phyloP scores from a whole-genome alignment of 768 basidiomycete genomes.

The Rhizopogon vinicolor region DNA sequence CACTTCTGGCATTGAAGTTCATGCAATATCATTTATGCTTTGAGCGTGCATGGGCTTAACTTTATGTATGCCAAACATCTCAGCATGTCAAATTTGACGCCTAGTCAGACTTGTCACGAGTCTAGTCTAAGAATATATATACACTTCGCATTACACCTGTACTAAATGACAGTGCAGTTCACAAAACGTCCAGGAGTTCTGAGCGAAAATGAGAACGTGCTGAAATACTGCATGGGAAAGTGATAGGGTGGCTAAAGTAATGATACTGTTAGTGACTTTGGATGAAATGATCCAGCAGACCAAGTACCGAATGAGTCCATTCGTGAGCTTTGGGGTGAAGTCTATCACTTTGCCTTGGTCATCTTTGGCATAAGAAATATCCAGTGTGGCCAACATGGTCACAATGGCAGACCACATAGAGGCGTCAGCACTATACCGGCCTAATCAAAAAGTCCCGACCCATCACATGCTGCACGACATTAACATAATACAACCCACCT shows the following conservation, averaged over 20 bases:
- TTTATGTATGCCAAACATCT: too few relatives aligned
- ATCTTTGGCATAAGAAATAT: background rate
- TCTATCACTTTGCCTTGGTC: conserved; percentile 2
- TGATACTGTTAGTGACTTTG: background rate
- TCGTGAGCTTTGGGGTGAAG: background rate
- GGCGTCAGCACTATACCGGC: background rate
- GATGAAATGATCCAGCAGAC: background rate
- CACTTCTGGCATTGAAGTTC: too few relatives aligned
- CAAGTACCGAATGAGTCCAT: background rate
- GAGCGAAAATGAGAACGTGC: background rate
- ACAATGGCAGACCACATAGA: conserved; percentile 3
- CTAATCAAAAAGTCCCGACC: background rate
- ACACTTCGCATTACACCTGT: too few relatives aligned
- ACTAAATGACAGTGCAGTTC: too few relatives aligned
- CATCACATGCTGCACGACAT: too few relatives aligned
- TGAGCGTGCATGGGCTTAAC: too few relatives aligned
- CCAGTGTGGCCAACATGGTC: conserved; percentile 2
- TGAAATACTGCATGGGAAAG: background rate
- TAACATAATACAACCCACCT: background rate
- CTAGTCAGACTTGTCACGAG: too few relatives aligned
- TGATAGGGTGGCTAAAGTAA: background rate
- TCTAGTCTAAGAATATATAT: too few relatives aligned
- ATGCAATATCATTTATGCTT: too few relatives aligned
- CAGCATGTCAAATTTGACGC: too few relatives aligned
- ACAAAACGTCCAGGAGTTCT: too few relatives aligned